These are phyloP conservation scores for Cercospora sp. DNA, from an alignment of 2,329 filamentous ascomycete species.

Conservation along the genomic window DNA sequence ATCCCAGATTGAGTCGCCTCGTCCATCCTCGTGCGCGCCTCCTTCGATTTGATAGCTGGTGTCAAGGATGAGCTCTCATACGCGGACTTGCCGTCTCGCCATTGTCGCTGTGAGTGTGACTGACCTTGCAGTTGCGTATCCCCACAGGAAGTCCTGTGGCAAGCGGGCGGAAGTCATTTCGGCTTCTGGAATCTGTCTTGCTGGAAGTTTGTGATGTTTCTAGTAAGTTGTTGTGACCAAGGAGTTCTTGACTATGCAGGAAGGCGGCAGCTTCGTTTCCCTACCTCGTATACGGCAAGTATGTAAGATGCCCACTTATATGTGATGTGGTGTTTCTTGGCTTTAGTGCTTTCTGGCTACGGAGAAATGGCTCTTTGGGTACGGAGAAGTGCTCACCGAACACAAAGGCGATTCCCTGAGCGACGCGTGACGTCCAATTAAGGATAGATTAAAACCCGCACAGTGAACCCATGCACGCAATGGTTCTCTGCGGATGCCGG, in stretches of 20 bases:
- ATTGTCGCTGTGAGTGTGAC: conserved; percentile 52
- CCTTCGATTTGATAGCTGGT: conserved; percentile 85
- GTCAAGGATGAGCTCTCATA: conserved; percentile 10
- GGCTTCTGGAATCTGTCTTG: conserved; percentile 5
- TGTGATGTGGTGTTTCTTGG: background rate
- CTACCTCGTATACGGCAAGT: background rate
- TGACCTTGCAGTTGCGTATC: conserved; percentile 68
- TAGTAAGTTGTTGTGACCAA: background rate
- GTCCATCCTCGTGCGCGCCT: conserved; percentile 70
- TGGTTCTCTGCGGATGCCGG: conserved; percentile 3
- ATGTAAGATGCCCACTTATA: background rate
- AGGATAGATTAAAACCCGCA: conserved; percentile 13
- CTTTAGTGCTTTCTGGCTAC: background rate
- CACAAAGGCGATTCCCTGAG: background rate
- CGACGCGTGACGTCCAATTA: conserved; percentile 17
- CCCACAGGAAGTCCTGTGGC: conserved; percentile 60
- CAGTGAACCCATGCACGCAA: conserved; percentile 2
- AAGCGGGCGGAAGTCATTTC: conserved; percentile 25
- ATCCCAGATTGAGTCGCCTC: conserved; percentile 84
- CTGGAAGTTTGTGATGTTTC: background rate
- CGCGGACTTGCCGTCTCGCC: background rate
- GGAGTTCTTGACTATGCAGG: background rate
- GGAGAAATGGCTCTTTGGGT: conserved; percentile 1
- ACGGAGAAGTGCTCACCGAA: conserved; percentile 13
- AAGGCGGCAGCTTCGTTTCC: background rate